Evolutionary conservation across 768 basidiomycete genomes (phyloP).

Genomic region (Pulveroboletus sp.): DNA sequence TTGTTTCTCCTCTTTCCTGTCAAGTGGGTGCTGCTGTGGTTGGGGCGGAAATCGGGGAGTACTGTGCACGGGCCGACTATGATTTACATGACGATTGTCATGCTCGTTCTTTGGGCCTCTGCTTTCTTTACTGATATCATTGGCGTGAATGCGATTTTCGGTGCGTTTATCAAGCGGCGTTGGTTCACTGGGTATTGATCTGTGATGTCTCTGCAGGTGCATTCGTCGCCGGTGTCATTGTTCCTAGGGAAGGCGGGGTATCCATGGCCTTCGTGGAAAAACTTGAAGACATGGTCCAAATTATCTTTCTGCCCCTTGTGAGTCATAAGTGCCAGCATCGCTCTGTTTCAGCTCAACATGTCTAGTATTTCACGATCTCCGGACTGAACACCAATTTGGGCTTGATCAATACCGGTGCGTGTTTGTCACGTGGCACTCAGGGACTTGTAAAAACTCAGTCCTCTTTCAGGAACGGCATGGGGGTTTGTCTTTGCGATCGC

Average conservation of each 20-base stretch:
- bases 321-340: constrained; percentile 21
- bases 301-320: constrained; percentile 87
- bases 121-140: constrained; percentile 95
- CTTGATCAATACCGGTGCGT: constrained; percentile 69
- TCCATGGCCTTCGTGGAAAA: constrained; percentile 87
- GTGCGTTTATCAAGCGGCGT: constrained; percentile 32
- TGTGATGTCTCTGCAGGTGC: constrained; percentile 46
- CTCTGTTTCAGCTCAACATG: not conserved
- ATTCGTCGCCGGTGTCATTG: constrained; percentile 77
- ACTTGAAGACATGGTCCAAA: constrained; percentile 89
- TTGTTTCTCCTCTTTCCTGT: constrained; percentile 72
- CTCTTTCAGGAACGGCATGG: constrained; percentile 68
- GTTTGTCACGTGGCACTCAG: not conserved
- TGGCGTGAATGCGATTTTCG: constrained; percentile 93
- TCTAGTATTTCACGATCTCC: constrained; percentile 87
- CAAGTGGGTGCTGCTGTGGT: constrained; percentile 59
- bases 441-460: not conserved
- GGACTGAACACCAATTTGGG: constrained; percentile 92
- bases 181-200: not conserved
- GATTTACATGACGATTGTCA: constrained; percentile 83
- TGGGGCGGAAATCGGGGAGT: constrained; percentile 77
- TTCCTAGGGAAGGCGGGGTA: constrained; percentile 86
- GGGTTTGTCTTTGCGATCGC: constrained; percentile 82
- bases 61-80: constrained; percentile 81
- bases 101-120: constrained; percentile 77